Base-by-base conservation (phyloP, 306 rosid species). In the Acmispon strigosus region DNA sequence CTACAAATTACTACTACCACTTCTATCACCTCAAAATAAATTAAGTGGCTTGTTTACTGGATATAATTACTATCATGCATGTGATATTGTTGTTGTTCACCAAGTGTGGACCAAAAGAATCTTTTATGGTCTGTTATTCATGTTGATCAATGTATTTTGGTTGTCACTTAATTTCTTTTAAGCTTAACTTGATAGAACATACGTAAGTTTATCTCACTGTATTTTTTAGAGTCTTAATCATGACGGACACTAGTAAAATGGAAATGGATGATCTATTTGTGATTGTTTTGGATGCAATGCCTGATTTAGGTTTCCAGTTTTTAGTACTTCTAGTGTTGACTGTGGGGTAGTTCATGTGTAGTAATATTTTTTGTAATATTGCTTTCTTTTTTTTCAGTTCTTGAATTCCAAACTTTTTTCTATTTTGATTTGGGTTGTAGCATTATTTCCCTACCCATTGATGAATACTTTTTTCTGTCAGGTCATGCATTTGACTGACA, bases 401-500 rank as follows among this genome's bases (percentile, higher is more conserved):
- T 42, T 24, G 13, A 39, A 36, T 15, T 52, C 53, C 20, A 17
- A 36, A 0, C 12, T 39, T 0, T 32, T 14, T 41, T 45, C 39
- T 76, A 60, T 50, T 60, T 67, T 51, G 54, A 45, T 34, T 17
- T 43, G 55, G 44, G 57, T 70, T 72, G 48, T 62, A 15, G 43
- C 59, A 5, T 76, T 65, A 54, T 71, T 32, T 52, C 16, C 27
- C 36, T 39, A 20, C 17, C 36, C 1, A 58, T 47, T 43, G 44
- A 77, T 42, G 43, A 9, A 27, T 45, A 4, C 49, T 73, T 71
- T 15, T 27, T 2, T 22, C n/a, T 82, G 15, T 49, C 81, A 94
- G 96, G 94, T 94, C 41, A 29, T 18, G 86, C 56, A 62, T 65
- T 81, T 94, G 84, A 94, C 99, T 4, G 92, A 84, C 62, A 91